These are phyloP conservation scores for Botrytis fabae DNA, from an alignment of 2,329 filamentous ascomycete species.

Conservation along the genomic window DNA sequence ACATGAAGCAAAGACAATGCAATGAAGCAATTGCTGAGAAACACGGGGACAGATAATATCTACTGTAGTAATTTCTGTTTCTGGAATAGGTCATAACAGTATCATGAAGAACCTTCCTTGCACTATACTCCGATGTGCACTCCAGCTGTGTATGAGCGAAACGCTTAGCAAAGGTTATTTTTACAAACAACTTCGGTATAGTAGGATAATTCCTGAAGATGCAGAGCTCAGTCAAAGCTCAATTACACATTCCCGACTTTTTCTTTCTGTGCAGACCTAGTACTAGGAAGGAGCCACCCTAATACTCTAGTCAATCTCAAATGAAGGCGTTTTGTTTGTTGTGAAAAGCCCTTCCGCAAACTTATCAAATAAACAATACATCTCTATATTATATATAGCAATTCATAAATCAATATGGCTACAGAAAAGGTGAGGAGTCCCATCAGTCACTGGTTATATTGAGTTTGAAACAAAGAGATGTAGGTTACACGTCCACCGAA, in stretches of 20 bases:
- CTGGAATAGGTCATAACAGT: background rate
- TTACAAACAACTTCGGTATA: background rate
- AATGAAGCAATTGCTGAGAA: background rate
- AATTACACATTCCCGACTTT: background rate
- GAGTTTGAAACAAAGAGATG: background rate
- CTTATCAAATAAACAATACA: background rate
- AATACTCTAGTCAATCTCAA: background rate
- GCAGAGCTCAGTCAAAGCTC: background rate
- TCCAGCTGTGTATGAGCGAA: background rate
- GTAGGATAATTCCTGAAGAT: background rate
- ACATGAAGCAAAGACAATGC: background rate
- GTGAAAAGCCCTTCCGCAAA: background rate
- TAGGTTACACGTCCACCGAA: background rate
- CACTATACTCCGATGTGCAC: background rate
- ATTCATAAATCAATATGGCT: background rate
- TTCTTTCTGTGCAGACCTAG: background rate
- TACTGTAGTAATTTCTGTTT: background rate
- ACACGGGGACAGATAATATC: background rate
- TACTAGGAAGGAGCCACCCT: background rate
- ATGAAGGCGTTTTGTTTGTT: background rate
- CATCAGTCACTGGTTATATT: background rate
- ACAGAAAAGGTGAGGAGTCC: background rate
- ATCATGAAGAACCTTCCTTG: background rate
- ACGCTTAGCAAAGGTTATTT: background rate
- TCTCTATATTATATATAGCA: background rate